These are phyloP conservation scores for Pseudocercospora crystallina DNA, from an alignment of 2,329 filamentous ascomycete genomes.

Conservation along the genomic window DNA sequence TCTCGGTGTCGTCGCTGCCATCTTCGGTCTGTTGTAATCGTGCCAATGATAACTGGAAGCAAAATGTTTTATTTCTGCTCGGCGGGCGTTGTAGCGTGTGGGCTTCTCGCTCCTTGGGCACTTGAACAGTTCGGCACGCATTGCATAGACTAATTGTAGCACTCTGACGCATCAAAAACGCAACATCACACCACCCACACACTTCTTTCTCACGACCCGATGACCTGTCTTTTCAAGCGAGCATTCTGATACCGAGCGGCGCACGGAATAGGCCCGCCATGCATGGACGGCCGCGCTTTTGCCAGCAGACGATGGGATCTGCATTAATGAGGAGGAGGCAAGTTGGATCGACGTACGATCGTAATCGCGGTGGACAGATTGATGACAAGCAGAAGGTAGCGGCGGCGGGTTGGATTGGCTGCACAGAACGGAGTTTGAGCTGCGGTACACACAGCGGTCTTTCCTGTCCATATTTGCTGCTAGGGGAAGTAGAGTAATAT, in stretches of 20 bases:
- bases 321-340: background rate
- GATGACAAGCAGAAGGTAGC: slow-evolving; percentile 6
- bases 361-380: slow-evolving; percentile 11
- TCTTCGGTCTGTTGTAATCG: slow-evolving; percentile 48
- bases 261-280: slow-evolving; percentile 14
- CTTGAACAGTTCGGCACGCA: slow-evolving; percentile 26
- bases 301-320: slow-evolving; percentile 2
- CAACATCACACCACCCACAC: slow-evolving; percentile 17
- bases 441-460: background rate
- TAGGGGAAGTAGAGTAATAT: slow-evolving; percentile 13
- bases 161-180: slow-evolving; percentile 21
- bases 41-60: slow-evolving; percentile 2
- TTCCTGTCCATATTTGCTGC: slow-evolving; percentile 1
- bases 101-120: slow-evolving; percentile 20
- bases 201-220: slow-evolving; percentile 21
- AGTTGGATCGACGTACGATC: slow-evolving; percentile 1
- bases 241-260: slow-evolving; percentile 13
- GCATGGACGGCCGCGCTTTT: slow-evolving; percentile 16
- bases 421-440: slow-evolving; percentile 7
- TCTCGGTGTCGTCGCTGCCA: slow-evolving; percentile 48
- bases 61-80: slow-evolving; percentile 22
- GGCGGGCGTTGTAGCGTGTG: slow-evolving; percentile 22
- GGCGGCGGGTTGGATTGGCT: slow-evolving; percentile 14
- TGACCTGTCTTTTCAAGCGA: slow-evolving; percentile 18
- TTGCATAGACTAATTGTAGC: slow-evolving; percentile 39